Evolutionary conservation across 106 monocot genomes (phyloP), one percentile per base, ranked within the genome.

Genomic region (Alisma plantagoaquatica): DNA sequence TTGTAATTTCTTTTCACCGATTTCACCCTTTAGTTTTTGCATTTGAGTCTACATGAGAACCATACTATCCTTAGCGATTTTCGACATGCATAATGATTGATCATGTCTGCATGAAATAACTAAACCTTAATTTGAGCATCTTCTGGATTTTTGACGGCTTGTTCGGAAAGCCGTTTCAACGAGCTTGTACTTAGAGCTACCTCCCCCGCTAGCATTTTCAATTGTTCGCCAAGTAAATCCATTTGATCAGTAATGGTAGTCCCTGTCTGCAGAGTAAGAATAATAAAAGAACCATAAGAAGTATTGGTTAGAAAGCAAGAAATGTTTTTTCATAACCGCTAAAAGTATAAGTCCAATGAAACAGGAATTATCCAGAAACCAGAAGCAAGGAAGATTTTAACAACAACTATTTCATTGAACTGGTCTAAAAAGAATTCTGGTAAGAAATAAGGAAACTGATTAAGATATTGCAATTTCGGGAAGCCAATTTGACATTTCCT

Each of bases 191-290:
- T 69, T 1, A 99, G 49, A 58, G 98, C 98, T 60, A 99, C 74
- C 60, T 99, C 98, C 23, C 90, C 98, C 48, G 85, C 76, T 60
- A 99, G 54, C 81, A 91, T 82, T 65, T 90, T 99, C n/a, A 99
- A 67, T 71, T 90, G 85, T 56, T 99, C 98, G 6, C 70, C 57
- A 10, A 99, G 76, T 60, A 99, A 82, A 77, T 99, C 98, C 64
- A 90, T 86, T 70, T 90, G 90, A 72, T 99, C 98, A 4, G 73
- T 66, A 33, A 90, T 86, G 19, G 89, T 98, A 60, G 78, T 74
- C 33, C 89, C 89, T 42, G 85, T 82, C 96, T 98, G 75, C 33
- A 72, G 43, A 20, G 54, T 15, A 57, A 26, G 19, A 33, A 17
- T 21, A 23, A 56, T 1, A 21, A 31, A 46, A n/a, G n/a, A n/a